These are phyloP conservation scores for Penstemon barbatus DNA, from an alignment of 257 asterid species.

Conservation along the genomic window DNA sequence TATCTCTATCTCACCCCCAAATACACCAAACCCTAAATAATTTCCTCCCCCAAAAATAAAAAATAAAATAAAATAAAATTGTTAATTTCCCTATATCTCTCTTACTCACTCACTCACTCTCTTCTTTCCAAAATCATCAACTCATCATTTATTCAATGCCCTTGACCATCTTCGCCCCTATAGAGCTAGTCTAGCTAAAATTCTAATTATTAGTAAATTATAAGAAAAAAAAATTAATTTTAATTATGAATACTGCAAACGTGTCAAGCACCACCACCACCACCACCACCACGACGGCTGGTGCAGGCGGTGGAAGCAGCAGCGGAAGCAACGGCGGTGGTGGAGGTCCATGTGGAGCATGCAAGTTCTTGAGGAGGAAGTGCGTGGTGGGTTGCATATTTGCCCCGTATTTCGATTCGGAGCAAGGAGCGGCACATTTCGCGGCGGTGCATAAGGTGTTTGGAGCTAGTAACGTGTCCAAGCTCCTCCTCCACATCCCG, in stretches of 20 bases:
- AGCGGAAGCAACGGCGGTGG: constrained; percentile 38
- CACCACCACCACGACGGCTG: constrained; percentile 24
- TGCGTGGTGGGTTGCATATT: constrained; percentile 86
- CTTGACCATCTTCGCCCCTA: not conserved
- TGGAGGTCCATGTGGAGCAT: constrained; percentile 96
- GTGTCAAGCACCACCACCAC: constrained; percentile 37
- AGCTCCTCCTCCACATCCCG: constrained; percentile 82
- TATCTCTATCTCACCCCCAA: constrained; percentile 31
- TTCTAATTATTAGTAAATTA: not conserved
- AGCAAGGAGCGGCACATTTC: constrained; percentile 94
- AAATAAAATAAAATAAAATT: too few species aligned
- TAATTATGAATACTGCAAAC: constrained; percentile 46
- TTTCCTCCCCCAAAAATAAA: not conserved
- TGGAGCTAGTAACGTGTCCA: constrained; percentile 96
- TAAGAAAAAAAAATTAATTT: not conserved
- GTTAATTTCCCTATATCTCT: too few species aligned
- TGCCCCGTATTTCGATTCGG: constrained; percentile 92
- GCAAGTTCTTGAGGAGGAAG: constrained; percentile 94
- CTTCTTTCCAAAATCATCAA: constrained; percentile 22
- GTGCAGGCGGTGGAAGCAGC: constrained; percentile 33
- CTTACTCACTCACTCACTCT: too few species aligned
- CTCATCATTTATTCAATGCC: not conserved
- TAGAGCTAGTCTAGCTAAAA: not conserved
- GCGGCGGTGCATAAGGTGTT: constrained; percentile 98
- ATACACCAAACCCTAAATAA: constrained; percentile 67